These are phyloP conservation scores for Sideroxylon spinosum DNA, from an alignment of 179 eudicot genomes.

Conservation along the genomic window DNA sequence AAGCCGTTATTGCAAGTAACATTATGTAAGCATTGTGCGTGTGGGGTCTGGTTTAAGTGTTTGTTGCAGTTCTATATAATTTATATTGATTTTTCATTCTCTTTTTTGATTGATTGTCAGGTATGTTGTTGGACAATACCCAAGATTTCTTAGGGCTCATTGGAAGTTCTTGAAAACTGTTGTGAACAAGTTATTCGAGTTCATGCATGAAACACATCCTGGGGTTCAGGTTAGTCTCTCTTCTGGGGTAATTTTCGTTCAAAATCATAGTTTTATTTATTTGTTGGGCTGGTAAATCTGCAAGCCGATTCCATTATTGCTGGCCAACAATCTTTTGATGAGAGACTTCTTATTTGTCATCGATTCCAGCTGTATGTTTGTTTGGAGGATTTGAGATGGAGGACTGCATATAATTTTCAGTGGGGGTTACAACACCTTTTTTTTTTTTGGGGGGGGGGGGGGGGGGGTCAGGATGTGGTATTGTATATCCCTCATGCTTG, in stretches of 20 bases:
- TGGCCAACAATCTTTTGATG: background rate
- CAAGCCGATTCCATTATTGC: background rate
- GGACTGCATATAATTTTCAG: background rate
- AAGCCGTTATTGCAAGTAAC: constrained; percentile 99
- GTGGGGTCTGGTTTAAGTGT: background rate
- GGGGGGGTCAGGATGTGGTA: too few relatives aligned
- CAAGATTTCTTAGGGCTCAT: constrained; percentile 95
- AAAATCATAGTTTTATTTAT: background rate
- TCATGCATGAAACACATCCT: constrained; percentile 99
- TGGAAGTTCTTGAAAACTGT: constrained; percentile 99
- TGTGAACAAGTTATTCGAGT: constrained; percentile 94
- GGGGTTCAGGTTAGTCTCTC: constrained; percentile 84
- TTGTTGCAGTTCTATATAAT: background rate
- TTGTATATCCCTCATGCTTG: too few relatives aligned
- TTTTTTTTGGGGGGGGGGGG: too few relatives aligned
- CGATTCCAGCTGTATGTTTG: background rate
- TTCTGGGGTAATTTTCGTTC: background rate
- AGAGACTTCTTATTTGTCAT: background rate
- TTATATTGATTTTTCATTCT: background rate
- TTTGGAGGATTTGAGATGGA: background rate
- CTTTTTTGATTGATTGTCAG: constrained; percentile 36
- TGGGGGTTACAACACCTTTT: too few relatives aligned
- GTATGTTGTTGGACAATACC: constrained; percentile 99
- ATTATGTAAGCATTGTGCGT: constrained; percentile 58
- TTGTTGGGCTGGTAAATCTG: background rate